Evolutionary conservation across 768 basidiomycete genomes (phyloP), one percentile per base, ranked within the genome.

Genomic region (Naganishia antarctica): DNA sequence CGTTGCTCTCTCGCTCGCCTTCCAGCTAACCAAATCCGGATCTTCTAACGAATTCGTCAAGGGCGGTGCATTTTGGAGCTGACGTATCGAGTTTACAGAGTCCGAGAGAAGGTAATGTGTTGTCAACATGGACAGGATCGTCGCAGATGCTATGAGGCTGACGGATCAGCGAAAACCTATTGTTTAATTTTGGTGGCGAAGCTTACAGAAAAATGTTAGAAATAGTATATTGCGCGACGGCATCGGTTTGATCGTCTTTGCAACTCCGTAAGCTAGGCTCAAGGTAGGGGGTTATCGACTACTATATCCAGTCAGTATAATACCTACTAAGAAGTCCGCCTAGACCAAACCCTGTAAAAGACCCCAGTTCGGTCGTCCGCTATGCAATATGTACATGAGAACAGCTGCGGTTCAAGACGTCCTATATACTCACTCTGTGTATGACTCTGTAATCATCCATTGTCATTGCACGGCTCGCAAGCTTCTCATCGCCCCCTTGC

Each of bases 151-250:
- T 57, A 37, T 7, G 34, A 37, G 34, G 34, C 8, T 37, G 8
- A 37, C 7, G 34, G 7, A 37, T 37, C 15, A 37, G 34, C 8
- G 34, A 15, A 37, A 37, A 7, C 34, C 8, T 37, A 37, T 7
- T 7, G 7, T 15, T 7, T 7, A 37, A 37, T 37, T 15, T 37
- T 7, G 15, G 34, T 15, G 34, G 15, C n/a, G n/a, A 15, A 37
- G 15, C 53, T n/a, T 46, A 47, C 43, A 45, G 43, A 60, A 60
- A n/a, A 60, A 60, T 2, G 59, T 45, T 12, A 60, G 59, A 43
- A 60, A 60, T 47, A 60, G 45, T 21, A 60, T 28, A 15, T 60
- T 60, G 28, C 45, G 41, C 3, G 57, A 59, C 4, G 57, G 57
- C 2, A 28, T n/a, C 5, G 59, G 59, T 46, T 45, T 60, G 26